Evolutionary conservation across 139 green algal genomes (phyloP).

Genomic region (Chlorella vulgaris): DNA sequence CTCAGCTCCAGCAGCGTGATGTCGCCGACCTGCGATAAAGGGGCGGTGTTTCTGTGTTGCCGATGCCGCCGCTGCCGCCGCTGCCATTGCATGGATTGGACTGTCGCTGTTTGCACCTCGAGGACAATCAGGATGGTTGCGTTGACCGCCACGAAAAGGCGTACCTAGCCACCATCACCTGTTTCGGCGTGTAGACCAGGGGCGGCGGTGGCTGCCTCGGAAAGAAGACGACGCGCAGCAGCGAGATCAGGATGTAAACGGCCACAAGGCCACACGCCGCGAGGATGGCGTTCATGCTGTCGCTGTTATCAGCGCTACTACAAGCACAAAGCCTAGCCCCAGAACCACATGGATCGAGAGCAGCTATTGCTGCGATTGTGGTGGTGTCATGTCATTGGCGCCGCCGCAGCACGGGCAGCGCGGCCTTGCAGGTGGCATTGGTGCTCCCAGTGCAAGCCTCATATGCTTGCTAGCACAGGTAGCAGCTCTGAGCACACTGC

Average conservation of each 20-base stretch:
- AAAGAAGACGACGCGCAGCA: constrained; percentile 5
- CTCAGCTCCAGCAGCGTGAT: constrained; percentile 66
- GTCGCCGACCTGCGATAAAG: constrained; percentile 55
- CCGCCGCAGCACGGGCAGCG: no score
- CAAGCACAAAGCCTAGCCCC: not conserved
- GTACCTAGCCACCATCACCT: no score
- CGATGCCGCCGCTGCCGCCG: not conserved
- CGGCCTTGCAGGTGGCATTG: no score
- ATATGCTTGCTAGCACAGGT: no score
- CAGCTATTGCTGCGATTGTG: no score
- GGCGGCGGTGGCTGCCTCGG: not conserved
- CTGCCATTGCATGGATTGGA: no score
- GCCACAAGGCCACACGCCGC: not conserved
- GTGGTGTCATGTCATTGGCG: no score
- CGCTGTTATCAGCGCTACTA: not conserved
- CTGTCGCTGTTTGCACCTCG: no score
- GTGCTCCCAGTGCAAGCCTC: no score
- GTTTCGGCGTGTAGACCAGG: not conserved
- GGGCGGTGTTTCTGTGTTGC: not conserved
- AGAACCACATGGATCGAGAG: not conserved
- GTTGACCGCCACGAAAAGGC: no score
- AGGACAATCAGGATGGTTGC: no score
- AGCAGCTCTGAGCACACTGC: no score
- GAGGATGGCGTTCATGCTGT: not conserved
- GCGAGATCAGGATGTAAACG: constrained; percentile 3